Conservation (phyloP, 257 asterid species). For the Nicotiana undulata region DNA sequence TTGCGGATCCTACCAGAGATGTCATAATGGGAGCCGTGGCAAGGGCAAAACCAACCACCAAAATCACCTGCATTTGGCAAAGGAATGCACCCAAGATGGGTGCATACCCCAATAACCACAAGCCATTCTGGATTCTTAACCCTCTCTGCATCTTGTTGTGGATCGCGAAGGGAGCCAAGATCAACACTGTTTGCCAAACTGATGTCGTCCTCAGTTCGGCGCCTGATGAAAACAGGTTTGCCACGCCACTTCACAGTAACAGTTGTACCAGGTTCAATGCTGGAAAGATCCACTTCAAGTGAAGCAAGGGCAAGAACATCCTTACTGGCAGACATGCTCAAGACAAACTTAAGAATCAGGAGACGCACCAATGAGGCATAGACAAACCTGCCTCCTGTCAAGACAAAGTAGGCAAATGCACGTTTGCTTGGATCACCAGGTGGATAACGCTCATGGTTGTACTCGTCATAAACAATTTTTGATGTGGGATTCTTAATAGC, state of each 20-base stretch:
- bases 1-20: slow-evolving; percentile 88
- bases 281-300: slow-evolving; percentile 75
- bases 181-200: slow-evolving; percentile 73
- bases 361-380: slow-evolving; percentile 88
- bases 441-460: slow-evolving; percentile 83
- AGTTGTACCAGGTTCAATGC: slow-evolving; percentile 83
- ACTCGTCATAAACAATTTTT: slow-evolving; percentile 60
- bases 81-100: slow-evolving; percentile 89
- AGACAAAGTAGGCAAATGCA: slow-evolving; percentile 78
- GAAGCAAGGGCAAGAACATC: slow-evolving; percentile 92
- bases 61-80: slow-evolving; percentile 93
- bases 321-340: slow-evolving; percentile 96
- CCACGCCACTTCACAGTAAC: slow-evolving; percentile 98
- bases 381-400: slow-evolving; percentile 88
- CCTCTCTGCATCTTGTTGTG: slow-evolving; percentile 79
- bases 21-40: slow-evolving; percentile 90
- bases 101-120: slow-evolving; percentile 79
- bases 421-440: slow-evolving; percentile 89
- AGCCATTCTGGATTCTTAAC: slow-evolving; percentile 91
- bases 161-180: slow-evolving; percentile 62
- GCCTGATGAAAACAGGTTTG: slow-evolving; percentile 89
- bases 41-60: slow-evolving; percentile 97
- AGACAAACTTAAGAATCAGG: slow-evolving; percentile 65
- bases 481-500: slow-evolving; percentile 78
- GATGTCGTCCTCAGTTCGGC: slow-evolving; percentile 68